phyloP scores from a whole-genome alignment of 2,329 filamentous ascomycete genomes.

The Aspergillus calidoustus region DNA sequence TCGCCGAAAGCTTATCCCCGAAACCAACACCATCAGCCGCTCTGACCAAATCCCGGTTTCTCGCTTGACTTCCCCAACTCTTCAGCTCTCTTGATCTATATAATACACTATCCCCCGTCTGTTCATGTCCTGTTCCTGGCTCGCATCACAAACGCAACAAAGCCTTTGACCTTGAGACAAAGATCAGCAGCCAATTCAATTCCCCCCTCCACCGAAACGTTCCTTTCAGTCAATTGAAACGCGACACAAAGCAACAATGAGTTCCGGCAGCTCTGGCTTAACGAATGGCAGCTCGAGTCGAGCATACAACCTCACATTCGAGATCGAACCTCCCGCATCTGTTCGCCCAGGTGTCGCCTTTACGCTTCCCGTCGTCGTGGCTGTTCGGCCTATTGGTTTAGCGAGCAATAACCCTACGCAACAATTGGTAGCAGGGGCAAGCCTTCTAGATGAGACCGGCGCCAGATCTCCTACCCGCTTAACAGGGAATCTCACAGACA shows the following conservation, averaged over 20 bases:
- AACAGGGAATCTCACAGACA: constrained; percentile 36
- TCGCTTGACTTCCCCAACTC: neutral
- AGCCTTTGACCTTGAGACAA: neutral
- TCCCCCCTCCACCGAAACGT: neutral
- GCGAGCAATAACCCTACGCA: constrained; percentile 28
- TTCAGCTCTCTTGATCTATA: constrained; percentile 5
- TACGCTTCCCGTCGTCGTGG: constrained; percentile 37
- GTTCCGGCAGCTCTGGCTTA: constrained; percentile 14
- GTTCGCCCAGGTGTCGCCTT: constrained; percentile 33
- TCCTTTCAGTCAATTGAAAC: neutral
- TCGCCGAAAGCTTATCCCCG: neutral
- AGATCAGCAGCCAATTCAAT: neutral
- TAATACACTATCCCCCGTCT: neutral
- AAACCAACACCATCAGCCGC: neutral
- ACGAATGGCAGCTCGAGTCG: constrained; percentile 26
- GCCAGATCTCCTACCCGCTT: constrained; percentile 27
- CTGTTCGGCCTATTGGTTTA: constrained; percentile 34
- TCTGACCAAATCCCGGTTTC: neutral
- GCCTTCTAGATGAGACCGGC: constrained; percentile 34
- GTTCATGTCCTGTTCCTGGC: neutral
- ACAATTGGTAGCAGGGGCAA: constrained; percentile 35
- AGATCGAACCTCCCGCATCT: constrained; percentile 33
- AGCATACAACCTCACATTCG: constrained; percentile 37
- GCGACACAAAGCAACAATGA: constrained; percentile 19
- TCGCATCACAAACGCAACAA: neutral